These are phyloP conservation scores for Aspergillus jensenii DNA, from an alignment of 2,329 filamentous ascomycete genomes.

Conservation along the genomic window DNA sequence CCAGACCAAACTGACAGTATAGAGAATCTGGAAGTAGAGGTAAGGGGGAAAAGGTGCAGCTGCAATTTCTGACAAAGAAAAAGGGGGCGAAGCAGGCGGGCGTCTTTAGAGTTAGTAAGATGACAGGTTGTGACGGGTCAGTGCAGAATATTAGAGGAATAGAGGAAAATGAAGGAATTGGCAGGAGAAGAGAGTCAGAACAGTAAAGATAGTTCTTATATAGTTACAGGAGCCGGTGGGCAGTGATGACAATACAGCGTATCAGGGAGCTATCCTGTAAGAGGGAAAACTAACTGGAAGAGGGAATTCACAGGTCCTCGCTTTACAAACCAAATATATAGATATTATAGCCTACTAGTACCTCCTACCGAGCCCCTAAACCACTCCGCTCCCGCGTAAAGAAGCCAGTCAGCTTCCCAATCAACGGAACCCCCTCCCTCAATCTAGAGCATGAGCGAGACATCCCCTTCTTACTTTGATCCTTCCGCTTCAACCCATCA, in stretches of 20 bases:
- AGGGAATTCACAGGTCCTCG: no score
- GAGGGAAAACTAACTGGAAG: no score
- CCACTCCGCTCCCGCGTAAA: background rate
- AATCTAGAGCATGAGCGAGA: background rate
- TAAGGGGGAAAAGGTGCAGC: background rate
- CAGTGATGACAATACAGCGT: no score
- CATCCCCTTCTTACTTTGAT: background rate
- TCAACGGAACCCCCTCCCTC: background rate
- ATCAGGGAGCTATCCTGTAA: no score
- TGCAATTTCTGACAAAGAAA: background rate
- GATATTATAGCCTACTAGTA: background rate
- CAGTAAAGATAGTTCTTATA: no score
- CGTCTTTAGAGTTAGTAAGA: background rate
- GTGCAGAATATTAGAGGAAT: background rate
- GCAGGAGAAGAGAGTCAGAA: no score
- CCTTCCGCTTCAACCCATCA: background rate
- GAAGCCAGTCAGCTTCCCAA: background rate
- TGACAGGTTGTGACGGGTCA: background rate
- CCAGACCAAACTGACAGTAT: background rate
- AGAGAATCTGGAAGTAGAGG: conserved; percentile 1
- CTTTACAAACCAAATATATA: no score
- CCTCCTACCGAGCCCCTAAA: background rate
- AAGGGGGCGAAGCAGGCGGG: background rate
- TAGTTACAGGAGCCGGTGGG: no score
- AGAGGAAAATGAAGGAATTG: no score